Base-by-base conservation (phyloP, 805 yeast species). In the Kuraishia ogatae region DNA sequence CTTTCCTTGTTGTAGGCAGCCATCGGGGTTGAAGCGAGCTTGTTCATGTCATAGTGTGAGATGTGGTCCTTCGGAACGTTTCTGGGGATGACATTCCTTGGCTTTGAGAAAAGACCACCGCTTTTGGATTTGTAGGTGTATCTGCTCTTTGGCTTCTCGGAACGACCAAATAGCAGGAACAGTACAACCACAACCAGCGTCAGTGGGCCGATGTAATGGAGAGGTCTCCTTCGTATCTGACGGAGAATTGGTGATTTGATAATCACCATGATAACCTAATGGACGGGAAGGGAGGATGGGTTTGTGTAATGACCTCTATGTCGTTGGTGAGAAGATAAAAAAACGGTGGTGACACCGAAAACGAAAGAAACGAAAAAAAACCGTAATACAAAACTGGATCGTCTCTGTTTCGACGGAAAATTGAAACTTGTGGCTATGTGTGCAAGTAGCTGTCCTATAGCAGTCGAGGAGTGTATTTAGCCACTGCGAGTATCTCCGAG, bases 1-100 rank as follows among this genome's bases (percentile, higher is more conserved):
- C 87, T 85, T 67, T 94, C 97, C 63, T 80, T 81, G 69, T 89
- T 87, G 56, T 78, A 78, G 53, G 83, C 82, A 21, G 97, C 87
- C 69, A 82, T 78, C 28, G 87, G 77, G 2, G 92, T 81, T 2
- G 93, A 79, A 24, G 83, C 83, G 60, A 93, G 73, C 60, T 79
- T 79, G 73, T 94, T 93, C 74, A 94, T 78, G 70, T 93, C 90
- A 66, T 87, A 89, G 65, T 88, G 96, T 46, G 87, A 79, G 58
- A 88, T 86, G 66, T 87, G 94, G 63, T 87, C 86, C 52, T 80
- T 80, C 23, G 89, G 88, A 54, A 82, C 66, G 64, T 81, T 81
- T 62, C 82, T 77, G 58, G 89, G 83, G 55, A 83, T 77, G 50
- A 80, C 74, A 65, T 83, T 84, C 51, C 75, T 76, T 56, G 79